Evolutionary conservation across 2,329 filamentous ascomycete genomes (phyloP), one percentile per base, ranked within the genome.

Genomic region (Ceratocystis colombiana): DNA sequence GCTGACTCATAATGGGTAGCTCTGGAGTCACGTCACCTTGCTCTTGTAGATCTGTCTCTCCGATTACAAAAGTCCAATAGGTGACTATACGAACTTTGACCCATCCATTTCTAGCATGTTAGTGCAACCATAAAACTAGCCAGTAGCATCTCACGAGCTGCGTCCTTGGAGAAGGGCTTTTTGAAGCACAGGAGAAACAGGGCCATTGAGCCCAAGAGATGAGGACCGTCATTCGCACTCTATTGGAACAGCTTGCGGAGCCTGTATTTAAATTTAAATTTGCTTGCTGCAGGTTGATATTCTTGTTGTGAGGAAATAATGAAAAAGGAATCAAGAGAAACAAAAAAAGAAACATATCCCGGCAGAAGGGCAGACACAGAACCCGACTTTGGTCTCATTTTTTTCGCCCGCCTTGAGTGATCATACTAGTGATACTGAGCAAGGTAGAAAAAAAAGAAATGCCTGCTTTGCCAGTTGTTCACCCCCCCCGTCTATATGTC

Each of bases 261-360:
- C 53, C 12, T 59, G 53, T 5, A 59, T 59, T 33, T 59, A 10
- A 20, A 17, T 37, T 30, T 59, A 30, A 59, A 59, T n/a, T 59
- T 59, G 28, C 25, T 12, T 33, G 1, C 53, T 59, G 53, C 53
- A 59, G 12, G 10, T 59, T n/a, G 53, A n/a, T 12, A 5, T 59
- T n/a, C 25, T 33, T 7, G 28, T 20, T 59, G 28, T 33, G 53
- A n/a, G 30, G 28, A 59, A 22, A 12, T 8, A n/a, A 17, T 20
- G 28, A 67, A 64, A 64, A 50, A 33, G 20, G 46, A 37, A 28
- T 53, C 37, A 48, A 65, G 17, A 64, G 22, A 45, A 55, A 67
- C 66, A 45, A 67, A 66, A 68, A 65, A 44, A 15, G 8, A 41
- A 45, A 10, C 10, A 62, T 44, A 62, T 25, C 8, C n/a, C 59